phyloP scores from a whole-genome alignment of 371 early-diverging fungal species.

The Mortierella sp. region DNA sequence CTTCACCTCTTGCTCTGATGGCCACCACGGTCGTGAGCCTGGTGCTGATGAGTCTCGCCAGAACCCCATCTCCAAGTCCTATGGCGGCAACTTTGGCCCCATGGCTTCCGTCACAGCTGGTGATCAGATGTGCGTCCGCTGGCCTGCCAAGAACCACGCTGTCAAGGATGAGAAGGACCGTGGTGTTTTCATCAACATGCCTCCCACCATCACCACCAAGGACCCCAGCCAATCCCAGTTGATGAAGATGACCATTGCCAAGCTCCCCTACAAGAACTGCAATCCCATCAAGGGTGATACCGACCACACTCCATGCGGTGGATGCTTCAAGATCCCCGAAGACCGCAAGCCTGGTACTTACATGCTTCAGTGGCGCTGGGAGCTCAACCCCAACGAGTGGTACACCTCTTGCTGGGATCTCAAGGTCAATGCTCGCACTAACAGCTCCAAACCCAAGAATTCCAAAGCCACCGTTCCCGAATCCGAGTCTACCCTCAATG shows the following conservation, averaged over 20 bases:
- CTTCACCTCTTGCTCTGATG: slow-evolving; percentile 28
- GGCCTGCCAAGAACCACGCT: slow-evolving; percentile 62
- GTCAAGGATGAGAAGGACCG: slow-evolving; percentile 12
- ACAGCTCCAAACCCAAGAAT: too few relatives aligned
- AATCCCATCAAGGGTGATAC: slow-evolving; percentile 14
- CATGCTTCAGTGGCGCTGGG: slow-evolving; percentile 51
- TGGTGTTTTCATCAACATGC: slow-evolving; percentile 38
- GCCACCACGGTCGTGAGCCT: slow-evolving; percentile 9
- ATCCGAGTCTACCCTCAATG: too few relatives aligned
- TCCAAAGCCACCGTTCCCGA: too few relatives aligned
- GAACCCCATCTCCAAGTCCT: slow-evolving; percentile 30
- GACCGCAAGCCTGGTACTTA: slow-evolving; percentile 24
- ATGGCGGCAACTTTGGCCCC: slow-evolving; percentile 24
- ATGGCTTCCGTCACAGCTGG: slow-evolving; percentile 65
- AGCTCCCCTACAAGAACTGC: slow-evolving; percentile 47
- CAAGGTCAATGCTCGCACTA: slow-evolving; percentile 8
- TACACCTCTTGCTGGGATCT: slow-evolving; percentile 54
- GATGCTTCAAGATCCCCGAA: slow-evolving; percentile 35
- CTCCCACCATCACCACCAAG: slow-evolving; percentile 16
- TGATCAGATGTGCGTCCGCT: slow-evolving; percentile 67
- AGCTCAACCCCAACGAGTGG: slow-evolving; percentile 38
- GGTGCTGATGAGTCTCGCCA: slow-evolving; percentile 33
- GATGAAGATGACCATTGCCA: slow-evolving; percentile 19
- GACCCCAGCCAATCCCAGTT: slow-evolving; percentile 35
- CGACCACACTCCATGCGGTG: slow-evolving; percentile 45